Evolutionary conservation across 129 eudicot species (phyloP).

Genomic region (Chrysanthemum makinoi): DNA sequence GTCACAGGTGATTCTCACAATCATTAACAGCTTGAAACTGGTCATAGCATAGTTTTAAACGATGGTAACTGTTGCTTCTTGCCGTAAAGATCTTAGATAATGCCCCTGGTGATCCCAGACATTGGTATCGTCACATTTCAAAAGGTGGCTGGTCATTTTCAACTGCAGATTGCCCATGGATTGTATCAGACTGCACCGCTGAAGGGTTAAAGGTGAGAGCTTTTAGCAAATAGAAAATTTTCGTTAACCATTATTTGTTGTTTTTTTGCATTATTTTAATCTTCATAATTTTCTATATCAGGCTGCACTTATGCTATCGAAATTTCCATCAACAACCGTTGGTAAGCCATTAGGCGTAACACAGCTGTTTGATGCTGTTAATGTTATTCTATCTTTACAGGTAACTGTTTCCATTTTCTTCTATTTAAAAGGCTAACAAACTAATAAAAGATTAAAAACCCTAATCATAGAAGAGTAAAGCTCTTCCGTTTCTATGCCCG

Average conservation of each 20-base stretch:
- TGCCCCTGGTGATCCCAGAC: slow-evolving; percentile 70
- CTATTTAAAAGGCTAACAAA: neutral
- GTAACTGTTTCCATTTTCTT: slow-evolving; percentile 35
- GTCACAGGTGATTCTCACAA: slow-evolving; percentile 57
- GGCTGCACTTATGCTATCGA: slow-evolving; percentile 76
- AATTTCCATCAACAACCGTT: slow-evolving; percentile 66
- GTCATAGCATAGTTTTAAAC: neutral
- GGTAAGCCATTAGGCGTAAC: slow-evolving; percentile 69
- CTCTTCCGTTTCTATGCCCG: neutral
- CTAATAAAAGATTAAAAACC: too few species aligned
- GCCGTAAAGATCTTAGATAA: slow-evolving; percentile 63
- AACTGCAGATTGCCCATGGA: slow-evolving; percentile 96
- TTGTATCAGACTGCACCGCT: slow-evolving; percentile 93
- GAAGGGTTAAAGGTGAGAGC: slow-evolving; percentile 79
- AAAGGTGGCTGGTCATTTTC: slow-evolving; percentile 99
- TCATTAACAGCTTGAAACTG: neutral
- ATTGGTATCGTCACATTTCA: slow-evolving; percentile 90
- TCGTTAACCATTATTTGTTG: slow-evolving; percentile 3
- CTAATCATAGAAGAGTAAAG: too few species aligned
- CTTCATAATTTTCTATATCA: slow-evolving; percentile 17
- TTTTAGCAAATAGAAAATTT: neutral
- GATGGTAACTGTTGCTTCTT: neutral
- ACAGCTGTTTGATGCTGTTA: slow-evolving; percentile 69
- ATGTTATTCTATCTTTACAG: slow-evolving; percentile 85
- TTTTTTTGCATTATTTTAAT: too few species aligned